phyloP scores from a whole-genome alignment of 495 filamentous ascomycete species.

The Pyrenula aspistea region DNA sequence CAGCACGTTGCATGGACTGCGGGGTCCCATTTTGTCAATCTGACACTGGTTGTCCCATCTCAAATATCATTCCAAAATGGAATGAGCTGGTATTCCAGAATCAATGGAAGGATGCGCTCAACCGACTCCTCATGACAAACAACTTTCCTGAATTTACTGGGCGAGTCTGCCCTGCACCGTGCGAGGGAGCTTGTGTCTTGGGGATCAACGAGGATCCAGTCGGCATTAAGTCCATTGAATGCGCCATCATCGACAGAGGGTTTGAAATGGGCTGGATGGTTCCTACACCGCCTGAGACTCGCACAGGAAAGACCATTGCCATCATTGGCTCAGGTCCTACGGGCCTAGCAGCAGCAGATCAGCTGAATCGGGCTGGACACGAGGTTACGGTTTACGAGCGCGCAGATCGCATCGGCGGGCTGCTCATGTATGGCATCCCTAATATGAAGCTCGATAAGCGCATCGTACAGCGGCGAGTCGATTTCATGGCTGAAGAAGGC shows the following conservation, averaged over 20 bases:
- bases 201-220: constrained; percentile 98
- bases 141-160: constrained; percentile 99
- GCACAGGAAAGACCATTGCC: constrained; percentile 84
- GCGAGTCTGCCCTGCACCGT: constrained; percentile 95
- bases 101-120: constrained; percentile 92
- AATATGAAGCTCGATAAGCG: constrained; percentile 99
- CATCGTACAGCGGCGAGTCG: constrained; percentile 87
- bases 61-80: constrained; percentile 99
- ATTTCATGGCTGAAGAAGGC: constrained; percentile 93
- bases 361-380: constrained; percentile 92
- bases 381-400: constrained; percentile 91
- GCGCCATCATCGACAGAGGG: constrained; percentile 96
- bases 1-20: constrained; percentile 98
- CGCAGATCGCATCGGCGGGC: constrained; percentile 80
- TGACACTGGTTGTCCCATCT: constrained; percentile 93
- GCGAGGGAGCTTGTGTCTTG: constrained; percentile 93
- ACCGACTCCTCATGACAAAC: constrained; percentile 95
- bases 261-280: constrained; percentile 99
- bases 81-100: constrained; percentile 89
- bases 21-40: constrained; percentile 99
- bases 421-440: constrained; percentile 98
- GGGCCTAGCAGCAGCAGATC: constrained; percentile 85
- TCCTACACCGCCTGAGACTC: constrained; percentile 63
- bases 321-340: constrained; percentile 92
- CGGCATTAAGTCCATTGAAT: constrained; percentile 98